Evolutionary conservation across 805 yeast genomes (phyloP), one percentile per base, ranked within the genome.

Genomic region (Saccharomycopsis selenospora): DNA sequence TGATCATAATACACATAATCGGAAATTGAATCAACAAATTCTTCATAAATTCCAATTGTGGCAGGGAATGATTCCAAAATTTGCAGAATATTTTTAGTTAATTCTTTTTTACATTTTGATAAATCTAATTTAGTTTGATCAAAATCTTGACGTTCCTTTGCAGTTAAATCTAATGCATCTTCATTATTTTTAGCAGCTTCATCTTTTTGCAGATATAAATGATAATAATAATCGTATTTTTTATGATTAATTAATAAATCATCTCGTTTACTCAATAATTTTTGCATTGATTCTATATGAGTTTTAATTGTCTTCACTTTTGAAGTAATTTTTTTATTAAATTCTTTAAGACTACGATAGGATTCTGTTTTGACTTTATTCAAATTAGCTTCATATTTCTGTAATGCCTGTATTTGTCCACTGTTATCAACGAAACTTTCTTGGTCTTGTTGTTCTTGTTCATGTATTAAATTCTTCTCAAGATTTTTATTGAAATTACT

Each of bases 21-120:
- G 4, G 70, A 58, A 13, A 69, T 48, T 33, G 56, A 54, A 22
- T 67, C 70, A 2, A 69, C 61, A 53, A 69, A 71, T 53, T 71
- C 76, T 47, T 67, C 71, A 43, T 68, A 57, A 33, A 67, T 62
- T 3, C 59, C 52, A 27, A 65, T 49, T 2, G 64, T 59, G 50
- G 67, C 69, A 2, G 76, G 76, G 14, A 69, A 57, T 3, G 63
- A 51, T 5, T 61, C 47, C 36, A 57, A 59, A 13, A 61, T 49
- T 44, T 64, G 66, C 14, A 57, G 57, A 49, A 66, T 64, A 14
- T 64, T 47, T 4, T 55, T 55, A 4, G 56, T 56, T 7, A 49
- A 30, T 13, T 43, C 47, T 47, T 50, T 47, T 7, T 28, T 41
- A 11, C 33, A 14, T 43, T 57, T 59, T n/a, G 56, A 50, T 4